Evolutionary conservation across 306 rosid species (phyloP).

Genomic region (Cicer yamashitae): DNA sequence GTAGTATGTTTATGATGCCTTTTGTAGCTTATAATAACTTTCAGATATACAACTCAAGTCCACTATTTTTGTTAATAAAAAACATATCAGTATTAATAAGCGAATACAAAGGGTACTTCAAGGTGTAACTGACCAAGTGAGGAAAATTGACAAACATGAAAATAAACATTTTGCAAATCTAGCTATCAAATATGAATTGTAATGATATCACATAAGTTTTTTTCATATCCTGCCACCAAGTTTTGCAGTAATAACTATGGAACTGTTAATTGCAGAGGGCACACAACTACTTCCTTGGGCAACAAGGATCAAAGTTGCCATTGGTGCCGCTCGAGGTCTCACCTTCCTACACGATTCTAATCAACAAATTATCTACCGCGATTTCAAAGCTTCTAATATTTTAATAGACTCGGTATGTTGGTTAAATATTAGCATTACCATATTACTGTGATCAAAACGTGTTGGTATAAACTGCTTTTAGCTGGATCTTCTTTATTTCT

Average conservation of each 20-base stretch:
- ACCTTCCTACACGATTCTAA: conserved; percentile 68
- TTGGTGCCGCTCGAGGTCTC: conserved; percentile 81
- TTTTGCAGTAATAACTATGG: conserved; percentile 29
- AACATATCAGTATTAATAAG: no score
- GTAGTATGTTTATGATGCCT: conserved; percentile 62
- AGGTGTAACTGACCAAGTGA: no score
- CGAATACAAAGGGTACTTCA: no score
- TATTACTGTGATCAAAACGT: conserved; percentile 28
- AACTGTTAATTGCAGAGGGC: conserved; percentile 54
- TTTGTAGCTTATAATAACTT: not conserved
- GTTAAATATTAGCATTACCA: conserved; percentile 21
- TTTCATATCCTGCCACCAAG: conserved; percentile 3
- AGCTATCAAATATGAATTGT: conserved; percentile 17
- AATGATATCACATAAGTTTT: not conserved
- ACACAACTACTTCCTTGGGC: conserved; percentile 67
- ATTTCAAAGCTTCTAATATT: conserved; percentile 91
- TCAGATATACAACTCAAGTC: not conserved
- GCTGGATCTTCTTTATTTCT: not conserved
- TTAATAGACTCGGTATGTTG: conserved; percentile 76
- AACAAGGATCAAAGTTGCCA: conserved; percentile 72
- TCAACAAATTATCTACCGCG: conserved; percentile 82
- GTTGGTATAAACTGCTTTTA: conserved; percentile 6
- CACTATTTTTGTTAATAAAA: no score
- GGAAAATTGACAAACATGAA: no score
- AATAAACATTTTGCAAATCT: not conserved